Base-by-base conservation (phyloP, 805 yeast species). In the Yarrowia bubula region DNA sequence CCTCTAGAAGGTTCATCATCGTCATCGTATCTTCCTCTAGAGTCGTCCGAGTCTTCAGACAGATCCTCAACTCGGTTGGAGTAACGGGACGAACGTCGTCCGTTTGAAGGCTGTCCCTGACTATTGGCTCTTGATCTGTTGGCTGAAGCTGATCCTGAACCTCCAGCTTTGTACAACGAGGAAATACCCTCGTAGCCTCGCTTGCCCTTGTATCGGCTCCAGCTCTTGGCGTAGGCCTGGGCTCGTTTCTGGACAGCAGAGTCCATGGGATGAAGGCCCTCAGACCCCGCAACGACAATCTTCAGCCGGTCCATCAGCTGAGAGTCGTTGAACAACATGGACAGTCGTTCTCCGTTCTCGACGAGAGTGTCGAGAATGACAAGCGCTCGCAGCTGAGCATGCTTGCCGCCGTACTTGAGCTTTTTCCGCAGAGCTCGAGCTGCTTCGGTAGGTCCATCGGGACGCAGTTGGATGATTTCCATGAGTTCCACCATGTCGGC, bases 341-440 rank as follows among this genome's bases (percentile, higher is more conserved):
- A 67, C 46, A 76, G 68, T 1, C 68, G 70, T 10, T 68, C 73
- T 32, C 83, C 84, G 71, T 87, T 86, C 41, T 84, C 81, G 1
- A 88, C 85, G 22, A 88, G 73, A 17, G 84, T 76, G 69, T 88
- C 89, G 43, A 86, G 75, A 11, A 88, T 65, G 81, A 71, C 87
- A 76, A 92, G 74, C 0, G 96, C 89, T 51, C 89, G 83, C 63
- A 82, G 70, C 73, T 90, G 96, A 69, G 87, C 88, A 17, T 78
- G 75, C 4, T 76, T 73, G 1, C 80, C 72, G n/a, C 98, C 98
- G 72, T 93, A 89, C 76, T 96, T 95, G 72, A 95, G 77, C 71
- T 86, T 86, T 79, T 95, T 95, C 60, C 99, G 82, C 22, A 95
- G 77, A 0, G 97, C 96, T 47, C 98, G 80, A 0, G 98, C 98